A percentile compares a stretch with the other conserved stretches of the same genome.
phyloP scores from a whole-genome alignment of 2,329 filamentous ascomycete genomes.

The Aspergillus fumigatiaffinis region DNA sequence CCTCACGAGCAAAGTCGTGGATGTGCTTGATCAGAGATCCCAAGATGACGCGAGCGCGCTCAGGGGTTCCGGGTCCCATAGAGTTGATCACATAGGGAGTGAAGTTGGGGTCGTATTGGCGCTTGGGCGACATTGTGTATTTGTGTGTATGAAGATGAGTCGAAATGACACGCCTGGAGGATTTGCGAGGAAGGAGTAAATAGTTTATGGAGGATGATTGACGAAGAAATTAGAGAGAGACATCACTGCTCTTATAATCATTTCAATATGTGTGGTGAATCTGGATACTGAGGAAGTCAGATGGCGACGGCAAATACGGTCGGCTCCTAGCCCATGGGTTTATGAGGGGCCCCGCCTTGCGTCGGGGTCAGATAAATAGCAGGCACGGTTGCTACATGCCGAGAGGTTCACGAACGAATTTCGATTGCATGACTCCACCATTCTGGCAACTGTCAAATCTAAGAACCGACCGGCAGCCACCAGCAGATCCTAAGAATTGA shows the following conservation, averaged over 20 bases:
- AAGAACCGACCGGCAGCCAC: too few species aligned
- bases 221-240: not conserved
- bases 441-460: not conserved
- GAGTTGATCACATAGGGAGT: constrained; percentile 68
- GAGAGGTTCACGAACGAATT: not conserved
- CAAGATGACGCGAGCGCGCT: constrained; percentile 62
- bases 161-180: not conserved
- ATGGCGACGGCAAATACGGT: not conserved
- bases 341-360: not conserved
- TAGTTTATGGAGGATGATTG: not conserved
- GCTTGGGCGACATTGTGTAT: constrained; percentile 16
- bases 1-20: constrained; percentile 74
- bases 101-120: constrained; percentile 64
- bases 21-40: constrained; percentile 64
- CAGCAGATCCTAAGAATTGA: not conserved
- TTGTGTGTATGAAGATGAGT: constrained; percentile 1
- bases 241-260: not conserved
- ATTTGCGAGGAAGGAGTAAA: not conserved
- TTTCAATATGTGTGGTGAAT: not conserved
- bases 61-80: constrained; percentile 66
- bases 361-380: not conserved
- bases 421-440: not conserved
- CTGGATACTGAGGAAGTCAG: not conserved
- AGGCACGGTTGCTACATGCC: not conserved
- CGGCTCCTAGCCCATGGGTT: not conserved